A percentile compares a stretch with the other conserved stretches of the same genome.
Conservation (phyloP, 176 grass and related monocot species). For the Tillandsia leiboldiana region DNA sequence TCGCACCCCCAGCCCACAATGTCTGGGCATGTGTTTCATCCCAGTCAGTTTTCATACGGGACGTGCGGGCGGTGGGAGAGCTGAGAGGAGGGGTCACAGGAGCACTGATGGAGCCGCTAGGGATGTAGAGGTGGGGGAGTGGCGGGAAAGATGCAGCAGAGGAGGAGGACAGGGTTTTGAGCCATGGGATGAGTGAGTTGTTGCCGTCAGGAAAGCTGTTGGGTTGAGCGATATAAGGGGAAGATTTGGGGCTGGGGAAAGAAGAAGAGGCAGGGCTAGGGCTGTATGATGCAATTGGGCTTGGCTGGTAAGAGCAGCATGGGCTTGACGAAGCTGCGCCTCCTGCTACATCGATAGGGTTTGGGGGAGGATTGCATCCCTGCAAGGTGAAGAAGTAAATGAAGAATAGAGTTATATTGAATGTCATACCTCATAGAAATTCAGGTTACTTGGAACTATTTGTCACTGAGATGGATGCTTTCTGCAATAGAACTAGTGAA, state of each 20-base stretch:
- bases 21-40: background rate
- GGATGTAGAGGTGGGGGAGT: slow-evolving; percentile 15
- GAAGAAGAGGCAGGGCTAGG: slow-evolving; percentile 55
- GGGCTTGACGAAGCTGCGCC: slow-evolving; percentile 32
- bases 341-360: slow-evolving; percentile 3
- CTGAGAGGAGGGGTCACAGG: slow-evolving; percentile 84
- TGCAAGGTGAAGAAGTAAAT: background rate
- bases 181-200: slow-evolving; percentile 60
- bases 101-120: slow-evolving; percentile 70
- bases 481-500: no score
- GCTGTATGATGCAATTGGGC: slow-evolving; percentile 58
- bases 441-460: no score
- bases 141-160: background rate
- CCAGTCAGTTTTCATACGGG: slow-evolving; percentile 43
- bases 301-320: slow-evolving; percentile 68
- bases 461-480: no score
- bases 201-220: slow-evolving; percentile 23
- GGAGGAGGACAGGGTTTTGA: slow-evolving; percentile 56
- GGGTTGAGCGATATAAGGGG: slow-evolving; percentile 44
- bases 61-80: slow-evolving; percentile 53
- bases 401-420: background rate
- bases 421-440: background rate
- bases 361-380: slow-evolving; percentile 11
- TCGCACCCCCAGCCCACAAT: background rate
- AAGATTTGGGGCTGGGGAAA: slow-evolving; percentile 45